These are phyloP conservation scores for Huiozyma sinensis DNA, from an alignment of 805 yeast genomes.

Conservation along the genomic window DNA sequence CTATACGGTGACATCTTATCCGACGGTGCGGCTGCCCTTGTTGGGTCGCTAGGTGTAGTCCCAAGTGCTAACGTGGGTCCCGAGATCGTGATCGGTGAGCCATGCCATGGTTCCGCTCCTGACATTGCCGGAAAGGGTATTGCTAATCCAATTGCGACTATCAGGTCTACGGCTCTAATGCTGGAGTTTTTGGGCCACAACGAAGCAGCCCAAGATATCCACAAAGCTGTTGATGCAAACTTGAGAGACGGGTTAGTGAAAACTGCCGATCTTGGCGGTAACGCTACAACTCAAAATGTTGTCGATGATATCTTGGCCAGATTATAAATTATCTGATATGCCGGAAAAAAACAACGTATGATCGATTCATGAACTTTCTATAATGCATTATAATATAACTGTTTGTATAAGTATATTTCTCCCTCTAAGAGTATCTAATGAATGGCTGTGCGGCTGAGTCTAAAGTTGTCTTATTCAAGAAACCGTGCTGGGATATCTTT, in stretches of 20 bases:
- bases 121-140: conserved; percentile 94
- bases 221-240: conserved; percentile 90
- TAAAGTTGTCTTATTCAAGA: neutral
- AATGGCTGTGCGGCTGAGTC: too few relatives aligned
- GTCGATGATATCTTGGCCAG: conserved; percentile 59
- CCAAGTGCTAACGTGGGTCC: conserved; percentile 98
- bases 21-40: conserved; percentile 97
- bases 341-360: neutral
- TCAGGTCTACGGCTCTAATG: conserved; percentile 95
- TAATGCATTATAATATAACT: neutral
- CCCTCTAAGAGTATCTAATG: neutral
- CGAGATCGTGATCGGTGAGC: conserved; percentile 93
- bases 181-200: conserved; percentile 91
- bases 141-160: conserved; percentile 95
- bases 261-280: conserved; percentile 96
- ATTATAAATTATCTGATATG: conserved; percentile 5
- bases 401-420: neutral
- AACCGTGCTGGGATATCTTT: conserved; percentile 52
- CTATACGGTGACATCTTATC: conserved; percentile 93
- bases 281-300: conserved; percentile 77
- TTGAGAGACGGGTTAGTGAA: conserved; percentile 60
- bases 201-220: conserved; percentile 82
- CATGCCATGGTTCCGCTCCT: conserved; percentile 98
- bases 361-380: neutral
- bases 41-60: conserved; percentile 95